Base-by-base conservation (phyloP, 1,284 basidiomycete species). In the Singerocomus inundabilis region DNA sequence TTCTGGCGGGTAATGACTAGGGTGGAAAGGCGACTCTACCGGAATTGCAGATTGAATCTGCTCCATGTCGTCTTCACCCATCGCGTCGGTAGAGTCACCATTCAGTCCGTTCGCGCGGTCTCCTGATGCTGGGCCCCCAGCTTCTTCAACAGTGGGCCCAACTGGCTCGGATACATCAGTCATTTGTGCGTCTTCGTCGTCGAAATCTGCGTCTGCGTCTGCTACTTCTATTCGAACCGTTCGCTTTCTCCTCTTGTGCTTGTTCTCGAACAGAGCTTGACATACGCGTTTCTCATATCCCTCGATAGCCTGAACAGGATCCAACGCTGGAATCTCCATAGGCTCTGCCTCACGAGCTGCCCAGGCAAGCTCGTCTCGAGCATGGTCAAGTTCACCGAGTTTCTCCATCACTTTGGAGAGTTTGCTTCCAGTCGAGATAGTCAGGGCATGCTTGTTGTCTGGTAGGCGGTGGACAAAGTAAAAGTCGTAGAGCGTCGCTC, bases 401-500 rank as follows among this genome's bases (percentile, higher is more conserved):
- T 48, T 47, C 46, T 67, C 64, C 67, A 72, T 68, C 60, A 67
- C 72, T 28, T 57, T 61, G 6, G 62, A 53, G 16, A 77, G 56
- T 48, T 66, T 72, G 57, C 74, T 77, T 8, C 72, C 68, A 4
- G 69, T 70, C 11, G 68, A 64, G 25, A 66, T 64, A 3, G 68
- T 66, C 5, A 53, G 11, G 21, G 8, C 5, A 12, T 32, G 6
- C 54, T 8, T 0, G 9, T 1, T 34, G 25, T 53, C 34, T 0
- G 71, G 69, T 1, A 70, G 47, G 9, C 68, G 65, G 3, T 47
- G 42, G 15, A 70, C 62, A 9, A 36, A 51, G 53, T 70, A 77
- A 49, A 79, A 76, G 49, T 77, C 75, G 41, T 69, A 70, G 4
- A 77, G 59, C 1, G 73, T 73, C 0, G 70, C 70, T 18, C 75